phyloP scores from a whole-genome alignment of 2,329 filamentous ascomycete genomes.

The Aureobasidium sp. region DNA sequence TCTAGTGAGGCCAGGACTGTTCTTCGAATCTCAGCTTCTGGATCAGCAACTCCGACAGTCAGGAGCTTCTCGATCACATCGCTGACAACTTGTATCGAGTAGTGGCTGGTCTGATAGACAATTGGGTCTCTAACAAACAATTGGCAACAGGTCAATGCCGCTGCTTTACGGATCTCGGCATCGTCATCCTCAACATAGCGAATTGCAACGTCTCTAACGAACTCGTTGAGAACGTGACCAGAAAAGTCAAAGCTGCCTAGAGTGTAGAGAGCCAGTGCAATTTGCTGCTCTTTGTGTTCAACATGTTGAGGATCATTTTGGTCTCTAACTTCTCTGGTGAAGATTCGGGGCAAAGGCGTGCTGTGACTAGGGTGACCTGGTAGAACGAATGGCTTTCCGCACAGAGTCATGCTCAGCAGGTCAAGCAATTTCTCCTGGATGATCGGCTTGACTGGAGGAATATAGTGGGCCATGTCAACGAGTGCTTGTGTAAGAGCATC shows the following conservation, averaged over 20 bases:
- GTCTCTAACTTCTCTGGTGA: slow-evolving; percentile 59
- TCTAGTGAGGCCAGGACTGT: slow-evolving; percentile 87
- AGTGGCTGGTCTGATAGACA: slow-evolving; percentile 93
- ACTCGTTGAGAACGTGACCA: slow-evolving; percentile 90
- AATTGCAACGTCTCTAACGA: slow-evolving; percentile 95
- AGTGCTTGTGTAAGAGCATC: slow-evolving; percentile 90
- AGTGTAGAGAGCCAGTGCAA: slow-evolving; percentile 88
- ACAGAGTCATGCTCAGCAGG: slow-evolving; percentile 88
- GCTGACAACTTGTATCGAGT: slow-evolving; percentile 92
- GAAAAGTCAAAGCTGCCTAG: slow-evolving; percentile 96
- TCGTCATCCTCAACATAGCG: slow-evolving; percentile 98
- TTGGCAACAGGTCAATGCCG: slow-evolving; percentile 94
- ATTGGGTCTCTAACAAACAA: slow-evolving; percentile 95
- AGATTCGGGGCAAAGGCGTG: slow-evolving; percentile 71
- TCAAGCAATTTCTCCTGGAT: slow-evolving; percentile 93
- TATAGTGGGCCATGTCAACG: slow-evolving; percentile 98
- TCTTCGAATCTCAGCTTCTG: slow-evolving; percentile 74
- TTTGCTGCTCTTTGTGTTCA: slow-evolving; percentile 71
- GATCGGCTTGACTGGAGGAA: slow-evolving; percentile 82
- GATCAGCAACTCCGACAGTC: slow-evolving; percentile 88
- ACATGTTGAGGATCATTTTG: slow-evolving; percentile 75
- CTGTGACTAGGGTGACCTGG: slow-evolving; percentile 84
- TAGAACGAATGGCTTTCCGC: slow-evolving; percentile 83
- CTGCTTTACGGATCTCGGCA: slow-evolving; percentile 83
- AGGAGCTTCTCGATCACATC: slow-evolving; percentile 96